phyloP scores from a whole-genome alignment of 768 basidiomycete species.

The Auricularia heimuer region DNA sequence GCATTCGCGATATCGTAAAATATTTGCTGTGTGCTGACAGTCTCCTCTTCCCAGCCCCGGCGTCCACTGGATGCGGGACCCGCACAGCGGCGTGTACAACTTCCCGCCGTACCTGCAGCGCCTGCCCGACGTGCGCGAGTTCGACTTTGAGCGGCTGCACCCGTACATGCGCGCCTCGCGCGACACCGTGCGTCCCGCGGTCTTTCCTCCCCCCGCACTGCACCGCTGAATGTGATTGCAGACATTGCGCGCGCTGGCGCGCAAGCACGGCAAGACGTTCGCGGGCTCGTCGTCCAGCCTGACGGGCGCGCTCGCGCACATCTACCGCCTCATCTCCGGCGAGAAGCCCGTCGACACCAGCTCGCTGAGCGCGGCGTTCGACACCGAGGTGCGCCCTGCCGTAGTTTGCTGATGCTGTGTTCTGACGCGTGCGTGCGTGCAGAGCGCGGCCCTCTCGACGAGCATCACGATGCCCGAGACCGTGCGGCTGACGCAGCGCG shows the following conservation, averaged over 20 bases:
- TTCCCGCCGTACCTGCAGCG: slow-evolving; percentile 62
- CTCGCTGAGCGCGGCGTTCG: slow-evolving; percentile 51
- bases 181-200: slow-evolving; percentile 44
- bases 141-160: slow-evolving; percentile 70
- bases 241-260: slow-evolving; percentile 58
- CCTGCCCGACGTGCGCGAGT: slow-evolving; percentile 70
- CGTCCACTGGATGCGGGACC: slow-evolving; percentile 83
- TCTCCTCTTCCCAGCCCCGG: slow-evolving; percentile 48
- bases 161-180: slow-evolving; percentile 70
- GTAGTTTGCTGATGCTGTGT: background rate
- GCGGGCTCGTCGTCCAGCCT: slow-evolving; percentile 87
- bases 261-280: slow-evolving; percentile 48
- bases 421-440: background rate
- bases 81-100: slow-evolving; percentile 77
- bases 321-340: slow-evolving; percentile 79
- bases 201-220: background rate
- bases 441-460: slow-evolving; percentile 60
- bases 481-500: slow-evolving; percentile 50
- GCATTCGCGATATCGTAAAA: background rate
- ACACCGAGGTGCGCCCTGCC: slow-evolving; percentile 29
- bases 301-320: slow-evolving; percentile 71
- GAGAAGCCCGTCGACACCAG: slow-evolving; percentile 55
- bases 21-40: background rate
- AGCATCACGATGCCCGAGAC: slow-evolving; percentile 72
- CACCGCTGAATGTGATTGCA: slow-evolving; percentile 17